Evolutionary conservation across 2,329 filamentous ascomycete genomes (phyloP), one percentile per base, ranked within the genome.

Genomic region (Phialophora macrospora): DNA sequence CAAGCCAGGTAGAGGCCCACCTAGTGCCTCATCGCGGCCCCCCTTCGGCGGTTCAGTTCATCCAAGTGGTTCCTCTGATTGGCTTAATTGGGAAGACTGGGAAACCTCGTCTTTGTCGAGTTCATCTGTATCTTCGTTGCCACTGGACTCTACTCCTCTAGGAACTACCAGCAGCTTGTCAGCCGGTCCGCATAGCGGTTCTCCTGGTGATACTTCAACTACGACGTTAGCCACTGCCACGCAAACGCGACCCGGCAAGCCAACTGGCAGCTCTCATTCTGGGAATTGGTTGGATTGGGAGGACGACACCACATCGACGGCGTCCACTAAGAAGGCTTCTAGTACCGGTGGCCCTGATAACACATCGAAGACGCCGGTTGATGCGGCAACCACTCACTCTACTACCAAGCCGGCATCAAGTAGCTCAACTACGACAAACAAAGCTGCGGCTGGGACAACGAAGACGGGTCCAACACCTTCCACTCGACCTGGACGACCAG

Each of bases 61-160:
- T 17, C 9, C 17, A 1, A 22, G 44, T 7, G 34, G 30, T 24
- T 44, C 55, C 3, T 56, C 55, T 14, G 55, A 26, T 17, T 56
- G 55, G 55, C 12, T 32, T 34, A 9, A 56, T 8, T 56, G 55
- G 55, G 55, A 56, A 38, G 22, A 26, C 20, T 32, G 24, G 56
- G 26, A 22, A 17, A 57, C 20, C 26, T 49, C 55, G 20, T 41
- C 34, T 57, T 28, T 6, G 32, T 57, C 55, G 22, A 38, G 9
- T 17, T 17, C n/a, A 22, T 12, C 32, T 22, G 22, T 22, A 46
- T 41, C 34, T 34, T 34, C 32, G 32, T 4, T 34, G 32, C 32
- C 32, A 11, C 9, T 34, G 32, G 32, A 34, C 32, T 9, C 32
- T 48, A 20, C 17, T 17, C 20, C 44, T 48, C 17, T 1, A 30